These are phyloP conservation scores for Verruconis gallopava DNA, from an alignment of 2,329 filamentous ascomycete species.

Conservation along the genomic window DNA sequence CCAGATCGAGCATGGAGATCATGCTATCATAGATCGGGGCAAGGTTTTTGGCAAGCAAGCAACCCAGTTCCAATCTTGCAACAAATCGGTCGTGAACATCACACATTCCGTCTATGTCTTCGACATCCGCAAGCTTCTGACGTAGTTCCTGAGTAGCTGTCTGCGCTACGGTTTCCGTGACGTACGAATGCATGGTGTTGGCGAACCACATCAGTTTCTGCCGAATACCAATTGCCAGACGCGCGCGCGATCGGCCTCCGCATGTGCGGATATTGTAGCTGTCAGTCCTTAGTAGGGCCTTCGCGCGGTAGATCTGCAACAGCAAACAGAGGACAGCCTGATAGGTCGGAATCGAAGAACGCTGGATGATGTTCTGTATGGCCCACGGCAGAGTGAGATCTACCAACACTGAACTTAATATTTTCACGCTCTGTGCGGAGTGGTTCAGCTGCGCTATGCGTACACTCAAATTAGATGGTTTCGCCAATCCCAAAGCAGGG, in stretches of 20 bases:
- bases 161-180: constrained; percentile 59
- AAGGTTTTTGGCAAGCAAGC: constrained; percentile 56
- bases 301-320: constrained; percentile 62
- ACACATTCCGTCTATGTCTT: constrained; percentile 74
- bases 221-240: constrained; percentile 25
- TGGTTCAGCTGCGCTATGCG: constrained; percentile 34
- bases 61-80: constrained; percentile 49
- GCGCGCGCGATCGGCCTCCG: constrained; percentile 12
- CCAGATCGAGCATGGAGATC: constrained; percentile 63
- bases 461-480: constrained; percentile 51
- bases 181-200: constrained; percentile 60
- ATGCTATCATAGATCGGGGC: constrained; percentile 59
- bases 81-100: constrained; percentile 52
- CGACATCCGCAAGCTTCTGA: constrained; percentile 43
- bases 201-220: constrained; percentile 66
- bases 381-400: constrained; percentile 51
- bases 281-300: constrained; percentile 48
- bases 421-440: constrained; percentile 46
- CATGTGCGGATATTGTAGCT: constrained; percentile 20
- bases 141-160: constrained; percentile 46
- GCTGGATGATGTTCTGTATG: constrained; percentile 58
- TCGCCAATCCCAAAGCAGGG: constrained; percentile 35
- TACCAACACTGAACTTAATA: constrained; percentile 50
- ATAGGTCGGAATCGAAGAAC: constrained; percentile 51
- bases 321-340: constrained; percentile 62